A percentile compares a stretch with the other conserved stretches of the same genome.
Conservation (phyloP, 1,284 basidiomycete species). For the Pseudozyma pruni region DNA sequence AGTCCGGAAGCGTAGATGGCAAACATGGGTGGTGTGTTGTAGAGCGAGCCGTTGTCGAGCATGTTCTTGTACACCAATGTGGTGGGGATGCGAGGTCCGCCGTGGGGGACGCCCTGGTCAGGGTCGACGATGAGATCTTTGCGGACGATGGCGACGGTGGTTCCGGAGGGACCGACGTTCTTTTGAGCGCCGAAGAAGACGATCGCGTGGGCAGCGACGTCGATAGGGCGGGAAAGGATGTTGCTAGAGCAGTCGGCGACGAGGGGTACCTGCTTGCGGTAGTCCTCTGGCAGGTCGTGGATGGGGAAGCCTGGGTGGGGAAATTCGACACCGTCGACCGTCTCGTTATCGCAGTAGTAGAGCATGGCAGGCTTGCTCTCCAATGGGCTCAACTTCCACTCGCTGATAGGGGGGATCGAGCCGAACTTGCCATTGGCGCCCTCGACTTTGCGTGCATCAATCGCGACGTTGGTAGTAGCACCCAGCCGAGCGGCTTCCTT, state of each 20-base stretch:
- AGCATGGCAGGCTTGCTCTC: conserved; percentile 81
- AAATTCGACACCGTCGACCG: conserved; percentile 95
- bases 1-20: conserved; percentile 90
- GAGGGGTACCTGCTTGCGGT: conserved; percentile 76
- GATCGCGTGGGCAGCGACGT: conserved; percentile 78
- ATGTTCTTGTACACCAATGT: conserved; percentile 87
- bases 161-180: conserved; percentile 93
- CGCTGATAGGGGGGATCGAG: conserved; percentile 78
- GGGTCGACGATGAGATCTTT: conserved; percentile 76
- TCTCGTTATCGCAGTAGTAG: conserved; percentile 99
- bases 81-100: conserved; percentile 77
- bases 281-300: conserved; percentile 74
- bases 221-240: conserved; percentile 95
- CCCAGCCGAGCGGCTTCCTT: conserved; percentile 63
- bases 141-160: conserved; percentile 91
- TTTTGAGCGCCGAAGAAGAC: conserved; percentile 99
- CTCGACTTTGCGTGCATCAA: conserved; percentile 53
- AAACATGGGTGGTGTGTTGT: conserved; percentile 95
- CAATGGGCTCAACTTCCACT: conserved; percentile 78
- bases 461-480: conserved; percentile 49
- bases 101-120: conserved; percentile 48
- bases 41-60: conserved; percentile 82
- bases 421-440: conserved; percentile 73
- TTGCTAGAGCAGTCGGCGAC: conserved; percentile 96
- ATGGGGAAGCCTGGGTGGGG: conserved; percentile 85